phyloP scores from a whole-genome alignment of 495 filamentous ascomycete species.

The Penicillium argentinense region DNA sequence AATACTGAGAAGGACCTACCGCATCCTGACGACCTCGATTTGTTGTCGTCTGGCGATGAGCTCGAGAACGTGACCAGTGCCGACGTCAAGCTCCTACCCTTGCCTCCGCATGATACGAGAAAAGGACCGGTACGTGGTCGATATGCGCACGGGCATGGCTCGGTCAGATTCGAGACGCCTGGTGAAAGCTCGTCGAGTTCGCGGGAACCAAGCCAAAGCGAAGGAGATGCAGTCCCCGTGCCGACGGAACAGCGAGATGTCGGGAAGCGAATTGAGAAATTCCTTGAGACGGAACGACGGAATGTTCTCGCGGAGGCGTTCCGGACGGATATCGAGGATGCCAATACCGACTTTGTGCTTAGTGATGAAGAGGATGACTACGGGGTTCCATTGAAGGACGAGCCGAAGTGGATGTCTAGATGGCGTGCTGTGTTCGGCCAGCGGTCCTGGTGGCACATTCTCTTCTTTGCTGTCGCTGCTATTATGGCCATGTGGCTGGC shows the following conservation, averaged over 20 bases:
- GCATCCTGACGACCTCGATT: not conserved
- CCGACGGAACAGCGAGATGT: constrained; percentile 17
- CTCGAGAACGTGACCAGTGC: constrained; percentile 11
- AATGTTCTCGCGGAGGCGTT: constrained; percentile 18
- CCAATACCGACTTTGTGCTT: constrained; percentile 13
- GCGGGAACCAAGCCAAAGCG: not conserved
- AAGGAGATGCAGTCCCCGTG: not conserved
- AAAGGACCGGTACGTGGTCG: not conserved
- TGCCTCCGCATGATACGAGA: constrained; percentile 3
- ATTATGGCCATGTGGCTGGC: constrained; percentile 22
- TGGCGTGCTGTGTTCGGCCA: not conserved
- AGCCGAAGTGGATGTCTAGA: not conserved
- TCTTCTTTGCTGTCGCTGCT: constrained; percentile 9
- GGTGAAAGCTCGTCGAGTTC: not conserved
- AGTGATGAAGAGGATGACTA: constrained; percentile 24
- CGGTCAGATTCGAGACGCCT: not conserved
- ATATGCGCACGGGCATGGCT: not conserved
- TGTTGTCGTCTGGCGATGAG: constrained; percentile 18
- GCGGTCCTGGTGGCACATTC: constrained; percentile 22
- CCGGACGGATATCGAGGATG: constrained; percentile 23
- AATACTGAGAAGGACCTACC: too few species aligned
- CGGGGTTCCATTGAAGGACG: constrained; percentile 8
- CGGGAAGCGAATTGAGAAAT: constrained; percentile 17
- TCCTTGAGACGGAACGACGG: constrained; percentile 14
- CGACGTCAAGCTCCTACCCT: constrained; percentile 18